These are phyloP conservation scores for Apodospora peruviana DNA, from an alignment of 495 filamentous ascomycete genomes.

Conservation along the genomic window DNA sequence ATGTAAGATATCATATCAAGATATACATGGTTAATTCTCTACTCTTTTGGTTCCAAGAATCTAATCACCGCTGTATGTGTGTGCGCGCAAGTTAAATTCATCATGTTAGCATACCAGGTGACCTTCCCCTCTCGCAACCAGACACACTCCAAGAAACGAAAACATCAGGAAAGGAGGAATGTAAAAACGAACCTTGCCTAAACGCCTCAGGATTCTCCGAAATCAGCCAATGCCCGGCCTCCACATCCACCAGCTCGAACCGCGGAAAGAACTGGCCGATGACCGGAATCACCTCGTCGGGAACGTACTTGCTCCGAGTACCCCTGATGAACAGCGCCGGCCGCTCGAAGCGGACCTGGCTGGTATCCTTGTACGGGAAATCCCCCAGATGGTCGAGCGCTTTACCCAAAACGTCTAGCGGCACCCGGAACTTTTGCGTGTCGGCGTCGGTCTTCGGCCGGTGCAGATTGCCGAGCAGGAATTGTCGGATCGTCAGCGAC, in stretches of 20 bases:
- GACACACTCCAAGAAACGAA: not conserved
- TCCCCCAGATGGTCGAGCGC: slow-evolving; percentile 60
- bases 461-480: slow-evolving; percentile 84
- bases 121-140: too few relatives aligned
- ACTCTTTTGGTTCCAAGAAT: slow-evolving; percentile 58
- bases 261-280: slow-evolving; percentile 87
- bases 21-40: too few relatives aligned
- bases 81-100: not conserved
- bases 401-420: slow-evolving; percentile 32
- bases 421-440: slow-evolving; percentile 40
- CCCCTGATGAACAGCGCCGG: slow-evolving; percentile 81
- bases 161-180: slow-evolving; percentile 1
- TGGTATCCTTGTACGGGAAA: slow-evolving; percentile 73
- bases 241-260: slow-evolving; percentile 74
- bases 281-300: slow-evolving; percentile 79
- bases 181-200: slow-evolving; percentile 57
- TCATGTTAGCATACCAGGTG: not conserved
- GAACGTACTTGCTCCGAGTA: slow-evolving; percentile 76
- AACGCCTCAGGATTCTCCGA: slow-evolving; percentile 89
- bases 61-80: slow-evolving; percentile 53
- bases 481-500: slow-evolving; percentile 76
- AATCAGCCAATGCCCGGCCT: slow-evolving; percentile 91
- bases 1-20: too few relatives aligned
- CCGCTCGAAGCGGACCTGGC: slow-evolving; percentile 58
- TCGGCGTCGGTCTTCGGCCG: slow-evolving; percentile 25